A percentile compares a stretch with the other conserved stretches of the same genome.
Conservation (phyloP, 202 grass and related monocot species). For the Bolboschoenoplectus hybrid region DNA sequence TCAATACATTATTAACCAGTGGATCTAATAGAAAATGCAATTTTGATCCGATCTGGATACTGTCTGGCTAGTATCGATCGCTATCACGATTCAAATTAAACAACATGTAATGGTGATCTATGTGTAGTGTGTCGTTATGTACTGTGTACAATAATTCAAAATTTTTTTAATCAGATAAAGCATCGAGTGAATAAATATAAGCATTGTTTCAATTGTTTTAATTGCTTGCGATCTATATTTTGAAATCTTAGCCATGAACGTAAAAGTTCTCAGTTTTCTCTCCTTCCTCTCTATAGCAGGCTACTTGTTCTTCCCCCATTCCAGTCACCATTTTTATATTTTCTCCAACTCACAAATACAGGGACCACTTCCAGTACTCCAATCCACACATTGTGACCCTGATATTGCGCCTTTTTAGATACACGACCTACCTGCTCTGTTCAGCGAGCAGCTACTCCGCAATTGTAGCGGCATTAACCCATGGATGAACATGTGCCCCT, state of each 20-base stretch:
- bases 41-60: no score
- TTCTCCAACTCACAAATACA: neutral
- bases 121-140: no score
- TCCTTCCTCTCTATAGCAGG: neutral
- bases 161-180: no score
- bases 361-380: neutral
- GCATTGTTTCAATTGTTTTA: neutral
- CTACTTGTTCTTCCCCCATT: slow-evolving; percentile 23
- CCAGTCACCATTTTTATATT: neutral
- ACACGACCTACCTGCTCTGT: slow-evolving; percentile 36
- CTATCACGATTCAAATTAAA: no score
- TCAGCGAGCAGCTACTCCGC: slow-evolving; percentile 27
- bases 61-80: no score
- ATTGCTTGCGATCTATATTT: neutral
- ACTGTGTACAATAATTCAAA: no score
- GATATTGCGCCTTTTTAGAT: slow-evolving; percentile 40
- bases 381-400: slow-evolving; percentile 22
- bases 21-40: no score
- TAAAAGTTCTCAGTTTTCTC: neutral
- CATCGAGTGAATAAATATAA: no score
- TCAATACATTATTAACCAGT: no score
- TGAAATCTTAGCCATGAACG: neutral
- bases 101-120: no score
- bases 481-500: slow-evolving; percentile 34
- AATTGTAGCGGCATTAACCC: slow-evolving; percentile 23